Conservation (phyloP, 176 grass and related monocot species). For the Leersia perrieri region DNA sequence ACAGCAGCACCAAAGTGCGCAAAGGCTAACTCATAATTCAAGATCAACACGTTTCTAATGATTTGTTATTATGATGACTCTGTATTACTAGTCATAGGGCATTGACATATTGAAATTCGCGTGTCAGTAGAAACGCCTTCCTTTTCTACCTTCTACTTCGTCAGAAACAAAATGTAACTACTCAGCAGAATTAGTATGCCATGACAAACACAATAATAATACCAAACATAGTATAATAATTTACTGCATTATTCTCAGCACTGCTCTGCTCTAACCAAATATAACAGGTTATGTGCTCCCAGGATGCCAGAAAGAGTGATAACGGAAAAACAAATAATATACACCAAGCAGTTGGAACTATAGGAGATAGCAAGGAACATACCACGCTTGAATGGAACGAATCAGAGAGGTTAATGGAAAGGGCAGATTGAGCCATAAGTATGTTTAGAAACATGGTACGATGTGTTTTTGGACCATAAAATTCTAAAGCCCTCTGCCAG, state of each 20-base stretch:
- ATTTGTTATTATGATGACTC: background rate
- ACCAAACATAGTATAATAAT: slow-evolving; percentile 8
- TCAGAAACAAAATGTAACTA: slow-evolving; percentile 3
- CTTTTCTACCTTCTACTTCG: background rate
- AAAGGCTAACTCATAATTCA: background rate
- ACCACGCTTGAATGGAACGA: slow-evolving; percentile 65
- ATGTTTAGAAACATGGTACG: slow-evolving; percentile 89
- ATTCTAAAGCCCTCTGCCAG: slow-evolving; percentile 74
- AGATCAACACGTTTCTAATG: background rate
- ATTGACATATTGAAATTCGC: background rate
- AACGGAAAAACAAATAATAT: background rate
- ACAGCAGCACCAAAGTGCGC: background rate
- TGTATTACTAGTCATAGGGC: background rate
- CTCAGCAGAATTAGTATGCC: background rate
- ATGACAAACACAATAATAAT: background rate
- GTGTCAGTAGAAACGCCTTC: background rate
- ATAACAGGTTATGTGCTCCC: background rate
- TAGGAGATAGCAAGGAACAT: slow-evolving; percentile 35
- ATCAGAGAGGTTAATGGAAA: slow-evolving; percentile 51
- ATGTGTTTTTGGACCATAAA: slow-evolving; percentile 88
- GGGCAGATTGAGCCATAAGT: slow-evolving; percentile 72
- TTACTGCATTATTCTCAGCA: background rate
- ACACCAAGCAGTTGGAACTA: background rate
- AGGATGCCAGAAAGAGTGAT: slow-evolving; percentile 3
- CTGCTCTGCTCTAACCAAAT: background rate